Percentiles rank a stretch among this genome's conserved stretches.
Evolutionary conservation across 129 eudicot species (phyloP).

Genomic region (Artemisia argyi): DNA sequence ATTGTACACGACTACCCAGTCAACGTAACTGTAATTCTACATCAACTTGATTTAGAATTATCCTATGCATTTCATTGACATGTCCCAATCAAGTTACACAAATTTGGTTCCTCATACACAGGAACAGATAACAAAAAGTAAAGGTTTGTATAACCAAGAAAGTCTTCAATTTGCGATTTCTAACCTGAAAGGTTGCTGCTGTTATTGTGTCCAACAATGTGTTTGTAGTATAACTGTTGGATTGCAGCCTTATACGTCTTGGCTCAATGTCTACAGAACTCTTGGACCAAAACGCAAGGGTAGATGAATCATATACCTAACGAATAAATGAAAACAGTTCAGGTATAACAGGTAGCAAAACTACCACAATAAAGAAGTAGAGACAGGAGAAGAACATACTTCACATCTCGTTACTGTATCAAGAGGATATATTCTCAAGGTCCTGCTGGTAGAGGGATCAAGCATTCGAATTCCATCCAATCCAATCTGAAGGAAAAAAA

Average conservation of each 20-base stretch:
- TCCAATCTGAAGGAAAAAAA: conserved; percentile 59
- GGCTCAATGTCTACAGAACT: conserved; percentile 88
- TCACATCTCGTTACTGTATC: conserved; percentile 86
- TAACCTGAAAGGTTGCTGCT: conserved; percentile 89
- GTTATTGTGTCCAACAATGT: conserved; percentile 87
- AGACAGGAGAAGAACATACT: conserved; percentile 41
- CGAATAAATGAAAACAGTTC: neutral
- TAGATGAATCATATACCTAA: conserved; percentile 74
- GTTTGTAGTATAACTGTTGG: conserved; percentile 89
- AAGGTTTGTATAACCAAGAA: neutral
- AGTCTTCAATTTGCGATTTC: neutral
- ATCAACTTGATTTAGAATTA: too few species aligned
- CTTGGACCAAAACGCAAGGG: conserved; percentile 94
- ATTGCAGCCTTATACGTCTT: conserved; percentile 85
- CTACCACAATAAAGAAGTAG: neutral
- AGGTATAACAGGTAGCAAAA: conserved; percentile 4
- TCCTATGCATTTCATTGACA: too few species aligned
- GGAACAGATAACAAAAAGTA: neutral
- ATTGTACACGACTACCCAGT: too few species aligned
- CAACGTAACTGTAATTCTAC: too few species aligned
- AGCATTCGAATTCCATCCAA: conserved; percentile 96
- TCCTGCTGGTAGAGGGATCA: conserved; percentile 81
- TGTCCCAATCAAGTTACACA: too few species aligned
- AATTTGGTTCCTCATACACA: neutral
- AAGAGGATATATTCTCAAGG: conserved; percentile 81